Evolutionary conservation across 257 asterid genomes (phyloP), one percentile per base, ranked within the genome.

Genomic region (Schizonepeta tenuifolia): DNA sequence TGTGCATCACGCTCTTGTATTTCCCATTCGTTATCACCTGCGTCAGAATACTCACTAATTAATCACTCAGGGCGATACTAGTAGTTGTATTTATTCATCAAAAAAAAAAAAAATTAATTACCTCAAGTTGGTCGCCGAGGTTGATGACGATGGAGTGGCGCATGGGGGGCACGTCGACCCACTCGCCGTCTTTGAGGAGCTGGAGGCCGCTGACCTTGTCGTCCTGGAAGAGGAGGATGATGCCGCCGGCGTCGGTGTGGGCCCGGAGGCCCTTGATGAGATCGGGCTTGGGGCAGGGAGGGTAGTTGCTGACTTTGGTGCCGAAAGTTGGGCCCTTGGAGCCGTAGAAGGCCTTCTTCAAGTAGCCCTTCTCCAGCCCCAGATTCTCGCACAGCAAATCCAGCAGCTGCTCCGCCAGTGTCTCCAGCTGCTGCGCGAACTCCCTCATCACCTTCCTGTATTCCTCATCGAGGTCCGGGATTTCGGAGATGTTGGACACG

Each of bases 161-260:
- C 86, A 86, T 78, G 9, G 91, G 91, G 0, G 91, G 91, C 9
- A 86, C 92, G 36, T 82, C 92, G 18, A 86, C 85, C 92, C 92
- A 86, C 21, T 81, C 63, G 15, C 82, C 88, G 67, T 85, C 92
- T n/a, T 86, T 86, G 69, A 84, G 89, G 21, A 86, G 87, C 82
- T 86, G 92, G 17, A 86, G 92, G 46, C 92, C 92, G 46, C 92
- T 84, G 35, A 86, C 92, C 72, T 84, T 76, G 78, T 84, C 92
- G 31, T 86, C 92, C 72, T 86, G 92, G 85, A 86, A 86, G 65
- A 86, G 86, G 0, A 86, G 83, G 44, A 86, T 83, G 69, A 86
- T 74, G 73, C 92, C 92, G 3, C 92, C 92, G 51, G 92, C 92
- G 20, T 86, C 92, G 0, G 92, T 86, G 86, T 86, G 92, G 56